A percentile compares a stretch with the other conserved stretches of the same genome.
These are phyloP conservation scores for Cladosporium sp. DNA, from an alignment of 2,329 filamentous ascomycete genomes.

Conservation along the genomic window DNA sequence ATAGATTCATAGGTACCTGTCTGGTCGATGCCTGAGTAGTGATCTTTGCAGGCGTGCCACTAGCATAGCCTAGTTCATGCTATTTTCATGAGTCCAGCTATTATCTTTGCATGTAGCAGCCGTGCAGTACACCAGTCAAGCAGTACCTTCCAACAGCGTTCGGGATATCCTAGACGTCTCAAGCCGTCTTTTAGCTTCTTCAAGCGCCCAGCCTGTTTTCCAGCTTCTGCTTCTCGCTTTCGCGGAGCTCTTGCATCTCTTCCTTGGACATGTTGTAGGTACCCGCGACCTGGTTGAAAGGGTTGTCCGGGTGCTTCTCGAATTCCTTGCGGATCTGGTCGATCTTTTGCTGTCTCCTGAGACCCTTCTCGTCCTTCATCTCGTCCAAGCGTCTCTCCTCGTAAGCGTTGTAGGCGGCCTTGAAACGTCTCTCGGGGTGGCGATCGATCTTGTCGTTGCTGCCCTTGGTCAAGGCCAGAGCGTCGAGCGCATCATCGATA, in stretches of 20 bases:
- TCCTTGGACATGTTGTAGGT: constrained; percentile 74
- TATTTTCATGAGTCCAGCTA: background rate
- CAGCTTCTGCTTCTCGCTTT: constrained; percentile 32
- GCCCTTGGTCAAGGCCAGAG: constrained; percentile 64
- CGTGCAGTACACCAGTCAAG: background rate
- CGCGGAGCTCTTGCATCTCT: constrained; percentile 64
- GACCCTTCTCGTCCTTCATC: constrained; percentile 78
- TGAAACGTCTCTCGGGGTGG: constrained; percentile 82
- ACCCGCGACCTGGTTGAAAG: constrained; percentile 80
- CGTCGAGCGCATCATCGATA: constrained; percentile 91
- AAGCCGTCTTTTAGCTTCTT: constrained; percentile 14
- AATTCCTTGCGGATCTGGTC: constrained; percentile 87
- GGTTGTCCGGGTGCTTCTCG: constrained; percentile 89
- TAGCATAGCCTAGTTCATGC: background rate
- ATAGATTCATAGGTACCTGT: background rate
- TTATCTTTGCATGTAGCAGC: background rate
- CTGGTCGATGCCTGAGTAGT: background rate
- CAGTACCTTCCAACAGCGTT: background rate
- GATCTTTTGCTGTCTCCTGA: constrained; percentile 79
- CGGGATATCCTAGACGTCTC: background rate
- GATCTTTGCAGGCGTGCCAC: background rate
- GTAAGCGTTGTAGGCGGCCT: constrained; percentile 77
- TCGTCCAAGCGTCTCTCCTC: constrained; percentile 78
- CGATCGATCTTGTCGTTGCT: constrained; percentile 70
- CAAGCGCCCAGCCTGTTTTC: constrained; percentile 20